Evolutionary conservation across 495 filamentous ascomycete species (phyloP), one percentile per base, ranked within the genome.

Genomic region (Aspergillus nidulans): DNA sequence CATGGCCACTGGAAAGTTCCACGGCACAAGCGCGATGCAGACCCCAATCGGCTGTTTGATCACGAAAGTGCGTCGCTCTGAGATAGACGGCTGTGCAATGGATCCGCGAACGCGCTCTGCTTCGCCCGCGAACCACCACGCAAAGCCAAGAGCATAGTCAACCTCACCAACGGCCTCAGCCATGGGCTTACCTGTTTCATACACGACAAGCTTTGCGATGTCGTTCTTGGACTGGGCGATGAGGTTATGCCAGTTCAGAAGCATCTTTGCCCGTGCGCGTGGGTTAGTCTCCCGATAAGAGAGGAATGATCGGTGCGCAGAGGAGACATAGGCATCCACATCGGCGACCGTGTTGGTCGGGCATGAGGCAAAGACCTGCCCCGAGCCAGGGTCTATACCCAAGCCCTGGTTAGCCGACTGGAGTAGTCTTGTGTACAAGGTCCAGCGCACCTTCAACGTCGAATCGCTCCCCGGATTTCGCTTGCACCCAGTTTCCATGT

Each of bases 41-140:
- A 85, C 82, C 10, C 84, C 84, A 55, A 86, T 77, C 0, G 82
- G 81, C 69, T 89, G 85, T 70, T 88, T 88, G 55, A 90, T 73
- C 0, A 82, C 87, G 50, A 89, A 81, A 20, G 85, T 68, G 4
- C 86, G 73, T 13, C 85, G 72, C 20, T 80, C 78, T 0, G 84
- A 79, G 0, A 76, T 68, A 0, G 83, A 65, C 6, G 85, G 74
- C 7, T 70, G 68, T 21, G 77, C 77, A 0, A 85, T 72, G 0
- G 74, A 75, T 18, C 86, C 86, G 5, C 81, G 78, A 12, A 89
- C 75, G n/a, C 86, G 72, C 72, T 89, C 86, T 0, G 85, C 85
- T 62, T 90, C 86, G 9, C 81, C 83, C 1, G 79, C 67, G 63
- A 86, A 86, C 81, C 81, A 85, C 74, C 81, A 81, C 4, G 78